Evolutionary conservation across 1,284 basidiomycete genomes (phyloP).

Genomic region (Sanghuangporus weigelae): DNA sequence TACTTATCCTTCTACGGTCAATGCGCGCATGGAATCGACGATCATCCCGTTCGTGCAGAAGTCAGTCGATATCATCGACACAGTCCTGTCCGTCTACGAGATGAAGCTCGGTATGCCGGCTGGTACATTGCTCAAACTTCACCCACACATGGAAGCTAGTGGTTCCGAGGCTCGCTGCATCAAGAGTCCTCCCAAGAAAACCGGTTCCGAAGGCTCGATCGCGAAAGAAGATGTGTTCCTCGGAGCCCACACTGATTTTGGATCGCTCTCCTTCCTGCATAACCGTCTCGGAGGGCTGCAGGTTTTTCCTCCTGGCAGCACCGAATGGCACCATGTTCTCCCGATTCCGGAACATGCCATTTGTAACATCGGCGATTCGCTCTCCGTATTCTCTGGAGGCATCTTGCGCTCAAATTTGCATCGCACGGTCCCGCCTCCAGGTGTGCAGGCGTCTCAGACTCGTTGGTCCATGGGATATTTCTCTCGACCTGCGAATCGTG

Average conservation of each 20-base stretch:
- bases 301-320: constrained; percentile 55
- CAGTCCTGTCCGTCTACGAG: constrained; percentile 52
- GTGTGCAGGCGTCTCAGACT: constrained; percentile 37
- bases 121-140: constrained; percentile 43
- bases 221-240: constrained; percentile 27
- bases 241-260: constrained; percentile 50
- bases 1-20: constrained; percentile 49
- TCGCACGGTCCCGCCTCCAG: constrained; percentile 43
- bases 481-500: constrained; percentile 50
- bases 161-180: constrained; percentile 59
- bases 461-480: constrained; percentile 63
- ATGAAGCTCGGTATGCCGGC: constrained; percentile 48
- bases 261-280: constrained; percentile 55
- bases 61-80: constrained; percentile 50
- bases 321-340: constrained; percentile 66
- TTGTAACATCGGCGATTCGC: constrained; percentile 57
- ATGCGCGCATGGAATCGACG: constrained; percentile 42
- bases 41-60: constrained; percentile 53
- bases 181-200: constrained; percentile 37
- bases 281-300: constrained; percentile 71
- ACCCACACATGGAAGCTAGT: constrained; percentile 42
- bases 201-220: not conserved
- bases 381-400: constrained; percentile 53
- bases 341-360: constrained; percentile 55
- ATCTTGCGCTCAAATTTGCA: constrained; percentile 56